Conservation (phyloP, 495 filamentous ascomycete genomes). For the Chaetomium cochliodes region DNA sequence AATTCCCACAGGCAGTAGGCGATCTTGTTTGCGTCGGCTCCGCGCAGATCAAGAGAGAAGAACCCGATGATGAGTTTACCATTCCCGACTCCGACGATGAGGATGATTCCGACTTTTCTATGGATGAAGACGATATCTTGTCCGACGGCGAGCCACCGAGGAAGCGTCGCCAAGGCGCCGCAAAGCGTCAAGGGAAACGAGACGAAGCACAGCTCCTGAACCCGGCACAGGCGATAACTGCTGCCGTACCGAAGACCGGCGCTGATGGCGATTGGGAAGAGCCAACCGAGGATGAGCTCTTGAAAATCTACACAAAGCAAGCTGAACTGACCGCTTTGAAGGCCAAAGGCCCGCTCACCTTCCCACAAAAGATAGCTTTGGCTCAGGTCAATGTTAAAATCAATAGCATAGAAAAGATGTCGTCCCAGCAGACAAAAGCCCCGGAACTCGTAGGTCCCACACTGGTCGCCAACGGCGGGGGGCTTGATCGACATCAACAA, state of each 20-base stretch:
- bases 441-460: no score
- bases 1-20: background rate
- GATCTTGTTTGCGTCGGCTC: background rate
- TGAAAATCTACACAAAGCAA: background rate
- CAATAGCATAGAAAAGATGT: background rate
- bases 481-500: no score
- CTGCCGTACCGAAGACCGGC: background rate
- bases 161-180: background rate
- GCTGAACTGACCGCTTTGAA: background rate
- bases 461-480: no score
- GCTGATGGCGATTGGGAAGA: background rate
- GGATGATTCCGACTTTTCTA: background rate
- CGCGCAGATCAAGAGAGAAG: background rate
- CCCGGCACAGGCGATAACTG: background rate
- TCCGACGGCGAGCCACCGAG: conserved; percentile 2
- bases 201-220: background rate
- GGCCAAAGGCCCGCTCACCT: background rate
- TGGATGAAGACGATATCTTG: background rate
- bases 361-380: background rate
- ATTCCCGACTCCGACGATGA: background rate
- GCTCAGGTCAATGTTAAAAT: background rate
- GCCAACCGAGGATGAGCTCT: conserved; percentile 1
- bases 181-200: background rate
- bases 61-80: background rate
- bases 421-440: background rate